phyloP scores from a whole-genome alignment of 164 flowering plant species.

The Aristolochia contorta region DNA sequence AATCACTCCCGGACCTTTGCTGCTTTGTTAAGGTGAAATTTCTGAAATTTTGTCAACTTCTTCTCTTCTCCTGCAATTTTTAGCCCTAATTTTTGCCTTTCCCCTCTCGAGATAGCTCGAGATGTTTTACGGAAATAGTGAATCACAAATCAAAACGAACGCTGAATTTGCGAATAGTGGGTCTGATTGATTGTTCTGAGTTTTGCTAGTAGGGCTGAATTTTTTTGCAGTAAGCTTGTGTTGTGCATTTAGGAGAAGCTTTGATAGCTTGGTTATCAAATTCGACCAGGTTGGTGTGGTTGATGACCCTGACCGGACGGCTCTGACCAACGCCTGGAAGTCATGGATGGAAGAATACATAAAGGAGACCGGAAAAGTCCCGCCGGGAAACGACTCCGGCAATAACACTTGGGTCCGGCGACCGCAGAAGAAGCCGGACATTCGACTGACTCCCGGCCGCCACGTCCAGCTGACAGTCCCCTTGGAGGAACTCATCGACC shows the following conservation, averaged over 20 bases:
- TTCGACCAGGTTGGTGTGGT: constrained; percentile 58
- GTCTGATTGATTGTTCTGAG: too few relatives aligned
- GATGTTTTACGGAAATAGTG: too few relatives aligned
- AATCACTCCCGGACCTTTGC: constrained; percentile 72
- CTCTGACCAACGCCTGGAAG: constrained; percentile 85
- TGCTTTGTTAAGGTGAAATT: constrained; percentile 59
- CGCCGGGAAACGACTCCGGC: constrained; percentile 88
- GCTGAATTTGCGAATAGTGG: too few relatives aligned
- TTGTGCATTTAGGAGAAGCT: neutral
- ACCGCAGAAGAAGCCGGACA: constrained; percentile 65
- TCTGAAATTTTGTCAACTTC: neutral
- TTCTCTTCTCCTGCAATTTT: neutral
- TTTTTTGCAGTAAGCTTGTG: neutral
- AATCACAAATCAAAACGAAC: too few relatives aligned
- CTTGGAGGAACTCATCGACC: constrained; percentile 68
- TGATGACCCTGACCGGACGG: constrained; percentile 62
- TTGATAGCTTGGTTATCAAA: neutral
- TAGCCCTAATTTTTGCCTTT: neutral
- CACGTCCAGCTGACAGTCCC: constrained; percentile 73
- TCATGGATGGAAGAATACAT: constrained; percentile 99
- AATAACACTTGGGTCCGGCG: constrained; percentile 73
- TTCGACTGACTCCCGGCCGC: constrained; percentile 89
- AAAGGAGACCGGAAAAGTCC: constrained; percentile 63
- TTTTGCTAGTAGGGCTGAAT: neutral
- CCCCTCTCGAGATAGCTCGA: neutral